Percentiles rank a stretch among this genome's conserved stretches.
Evolutionary conservation across 495 filamentous ascomycete genomes (phyloP).

Genomic region (Penicillium soppii): DNA sequence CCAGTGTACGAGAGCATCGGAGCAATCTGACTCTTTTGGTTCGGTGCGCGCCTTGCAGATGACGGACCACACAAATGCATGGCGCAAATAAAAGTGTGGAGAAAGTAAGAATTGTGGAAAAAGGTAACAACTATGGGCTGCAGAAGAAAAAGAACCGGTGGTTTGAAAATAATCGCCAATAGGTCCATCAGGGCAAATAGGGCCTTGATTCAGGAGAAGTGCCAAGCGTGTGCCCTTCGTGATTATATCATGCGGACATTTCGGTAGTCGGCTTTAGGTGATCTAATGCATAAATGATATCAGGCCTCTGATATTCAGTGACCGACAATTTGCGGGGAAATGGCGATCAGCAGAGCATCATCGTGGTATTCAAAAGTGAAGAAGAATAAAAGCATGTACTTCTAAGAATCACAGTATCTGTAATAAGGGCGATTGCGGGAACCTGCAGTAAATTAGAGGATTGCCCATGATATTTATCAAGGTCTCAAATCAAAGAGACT

Average conservation of each 20-base stretch:
- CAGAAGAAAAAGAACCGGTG: not conserved
- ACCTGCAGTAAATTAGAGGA: conserved; percentile 15
- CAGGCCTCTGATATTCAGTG: conserved; percentile 3
- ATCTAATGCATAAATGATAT: conserved; percentile 4
- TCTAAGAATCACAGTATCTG: not conserved
- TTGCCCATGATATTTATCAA: conserved; percentile 7
- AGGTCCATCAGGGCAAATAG: not conserved
- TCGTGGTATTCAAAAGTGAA: not conserved
- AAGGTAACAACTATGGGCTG: not conserved
- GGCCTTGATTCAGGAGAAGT: conserved; percentile 3
- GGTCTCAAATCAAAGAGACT: conserved; percentile 19
- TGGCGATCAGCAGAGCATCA: conserved; percentile 19
- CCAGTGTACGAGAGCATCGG: not conserved
- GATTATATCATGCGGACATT: conserved; percentile 25
- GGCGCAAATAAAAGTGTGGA: conserved; percentile 31
- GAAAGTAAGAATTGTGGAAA: conserved; percentile 11
- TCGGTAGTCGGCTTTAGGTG: conserved; percentile 9
- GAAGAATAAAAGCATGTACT: not conserved
- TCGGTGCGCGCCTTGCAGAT: conserved; percentile 13
- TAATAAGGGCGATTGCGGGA: not conserved
- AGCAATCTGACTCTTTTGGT: conserved; percentile 6
- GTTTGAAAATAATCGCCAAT: conserved; percentile 1
- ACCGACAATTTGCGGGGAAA: conserved; percentile 22
- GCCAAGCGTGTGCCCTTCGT: conserved; percentile 9
- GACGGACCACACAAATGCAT: conserved; percentile 19